These are phyloP conservation scores for Lagenidium sp. DNA, from an alignment of 352 stramenopile species.

Conservation along the genomic window DNA sequence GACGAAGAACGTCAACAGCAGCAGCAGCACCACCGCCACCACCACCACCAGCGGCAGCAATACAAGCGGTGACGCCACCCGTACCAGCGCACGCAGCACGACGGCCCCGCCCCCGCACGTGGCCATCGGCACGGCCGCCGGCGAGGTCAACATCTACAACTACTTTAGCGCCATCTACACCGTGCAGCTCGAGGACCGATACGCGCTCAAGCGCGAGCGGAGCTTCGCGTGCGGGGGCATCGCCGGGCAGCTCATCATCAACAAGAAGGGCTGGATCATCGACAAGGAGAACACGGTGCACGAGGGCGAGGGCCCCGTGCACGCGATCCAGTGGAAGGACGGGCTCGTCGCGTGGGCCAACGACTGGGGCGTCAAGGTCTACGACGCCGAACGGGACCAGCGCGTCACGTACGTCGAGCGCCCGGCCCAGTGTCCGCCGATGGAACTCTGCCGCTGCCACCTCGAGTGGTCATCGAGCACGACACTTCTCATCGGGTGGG, in stretches of 20 bases:
- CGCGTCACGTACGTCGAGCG: slow-evolving; percentile 80
- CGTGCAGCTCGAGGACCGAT: slow-evolving; percentile 68
- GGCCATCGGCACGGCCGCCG: slow-evolving; percentile 52
- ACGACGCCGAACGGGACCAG: slow-evolving; percentile 62
- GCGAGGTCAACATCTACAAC: slow-evolving; percentile 87
- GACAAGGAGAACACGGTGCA: slow-evolving; percentile 82
- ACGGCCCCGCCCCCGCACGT: slow-evolving; percentile 16
- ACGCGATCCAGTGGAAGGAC: slow-evolving; percentile 73
- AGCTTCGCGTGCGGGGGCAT: slow-evolving; percentile 78
- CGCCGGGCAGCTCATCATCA: slow-evolving; percentile 71
- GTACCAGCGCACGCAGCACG: background rate
- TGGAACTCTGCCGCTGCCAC: slow-evolving; percentile 78
- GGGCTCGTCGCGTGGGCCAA: slow-evolving; percentile 78
- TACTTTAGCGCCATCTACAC: slow-evolving; percentile 81
- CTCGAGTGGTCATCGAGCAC: slow-evolving; percentile 58
- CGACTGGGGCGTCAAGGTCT: slow-evolving; percentile 83
- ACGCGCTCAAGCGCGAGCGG: slow-evolving; percentile 72
- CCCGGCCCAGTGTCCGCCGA: slow-evolving; percentile 63
- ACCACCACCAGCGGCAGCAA: no score
- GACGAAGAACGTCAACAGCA: slow-evolving; percentile 4
- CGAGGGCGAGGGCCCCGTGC: slow-evolving; percentile 73
- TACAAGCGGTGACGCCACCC: no score
- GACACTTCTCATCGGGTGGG: slow-evolving; percentile 68
- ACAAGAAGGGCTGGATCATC: slow-evolving; percentile 84
- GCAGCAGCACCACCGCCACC: slow-evolving; percentile 14